Conservation (phyloP, 2,329 filamentous ascomycete genomes). For the Verticillium tricorpus region DNA sequence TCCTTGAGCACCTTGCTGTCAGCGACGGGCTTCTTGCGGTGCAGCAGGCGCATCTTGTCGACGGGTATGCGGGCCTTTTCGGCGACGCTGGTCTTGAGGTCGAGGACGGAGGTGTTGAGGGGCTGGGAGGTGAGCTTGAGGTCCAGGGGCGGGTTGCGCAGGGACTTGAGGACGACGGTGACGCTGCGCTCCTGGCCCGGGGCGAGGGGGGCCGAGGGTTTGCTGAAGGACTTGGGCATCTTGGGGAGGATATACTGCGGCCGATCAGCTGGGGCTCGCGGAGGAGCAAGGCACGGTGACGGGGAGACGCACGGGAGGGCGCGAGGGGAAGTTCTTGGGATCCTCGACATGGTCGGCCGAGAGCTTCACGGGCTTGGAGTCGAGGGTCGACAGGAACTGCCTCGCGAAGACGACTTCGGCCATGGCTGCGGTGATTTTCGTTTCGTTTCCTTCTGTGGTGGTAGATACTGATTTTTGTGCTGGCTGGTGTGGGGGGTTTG, state of each 20-base stretch:
- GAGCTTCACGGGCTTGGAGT: slow-evolving; percentile 74
- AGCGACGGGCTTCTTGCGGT: slow-evolving; percentile 78
- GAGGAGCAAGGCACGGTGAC: not conserved
- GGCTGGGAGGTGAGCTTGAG: slow-evolving; percentile 60
- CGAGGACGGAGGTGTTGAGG: slow-evolving; percentile 68
- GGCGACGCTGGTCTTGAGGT: slow-evolving; percentile 69
- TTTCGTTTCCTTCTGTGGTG: not conserved
- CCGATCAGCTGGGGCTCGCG: slow-evolving; percentile 3
- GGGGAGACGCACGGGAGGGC: slow-evolving; percentile 61
- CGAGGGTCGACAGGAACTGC: slow-evolving; percentile 74
- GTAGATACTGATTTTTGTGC: slow-evolving; percentile 6
- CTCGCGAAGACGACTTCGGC: slow-evolving; percentile 83
- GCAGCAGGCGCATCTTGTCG: slow-evolving; percentile 82
- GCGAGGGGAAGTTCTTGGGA: slow-evolving; percentile 69
- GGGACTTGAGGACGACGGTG: slow-evolving; percentile 65
- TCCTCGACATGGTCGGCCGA: slow-evolving; percentile 89
- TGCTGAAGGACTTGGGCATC: slow-evolving; percentile 54
- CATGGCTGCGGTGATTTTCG: slow-evolving; percentile 42
- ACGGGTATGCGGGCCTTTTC: slow-evolving; percentile 56
- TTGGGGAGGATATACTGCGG: slow-evolving; percentile 67
- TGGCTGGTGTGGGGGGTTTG: not conserved
- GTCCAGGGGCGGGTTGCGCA: slow-evolving; percentile 69
- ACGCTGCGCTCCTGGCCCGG: slow-evolving; percentile 50
- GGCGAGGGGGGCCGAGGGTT: slow-evolving; percentile 38
- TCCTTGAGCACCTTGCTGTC: slow-evolving; percentile 78